Evolutionary conservation across 768 basidiomycete genomes (phyloP).

Genomic region (Russula abietina): DNA sequence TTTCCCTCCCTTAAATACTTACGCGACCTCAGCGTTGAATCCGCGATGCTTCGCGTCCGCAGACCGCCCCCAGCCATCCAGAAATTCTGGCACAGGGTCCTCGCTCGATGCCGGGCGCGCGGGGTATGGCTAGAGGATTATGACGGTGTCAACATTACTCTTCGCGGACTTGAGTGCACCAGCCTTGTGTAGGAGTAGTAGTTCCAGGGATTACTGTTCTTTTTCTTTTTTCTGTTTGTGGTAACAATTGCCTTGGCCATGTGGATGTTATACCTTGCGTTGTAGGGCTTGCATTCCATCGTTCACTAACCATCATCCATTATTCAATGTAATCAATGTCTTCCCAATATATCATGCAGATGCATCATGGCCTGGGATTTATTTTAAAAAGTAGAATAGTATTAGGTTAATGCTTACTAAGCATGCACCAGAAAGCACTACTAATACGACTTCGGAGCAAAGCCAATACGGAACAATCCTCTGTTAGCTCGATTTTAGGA

Average conservation of each 20-base stretch:
- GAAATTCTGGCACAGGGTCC: slow-evolving; percentile 37
- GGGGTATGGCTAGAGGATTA: slow-evolving; percentile 65
- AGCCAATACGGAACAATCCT: background rate
- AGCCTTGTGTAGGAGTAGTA: slow-evolving; percentile 7
- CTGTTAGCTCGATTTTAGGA: background rate
- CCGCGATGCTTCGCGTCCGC: slow-evolving; percentile 47
- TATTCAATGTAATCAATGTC: background rate
- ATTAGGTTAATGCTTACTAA: background rate
- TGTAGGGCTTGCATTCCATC: background rate
- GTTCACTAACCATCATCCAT: background rate
- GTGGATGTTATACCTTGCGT: background rate
- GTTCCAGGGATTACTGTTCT: background rate
- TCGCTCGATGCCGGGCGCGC: slow-evolving; percentile 45
- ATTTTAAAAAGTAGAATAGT: background rate
- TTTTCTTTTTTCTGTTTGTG: background rate
- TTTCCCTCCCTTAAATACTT: slow-evolving; percentile 58
- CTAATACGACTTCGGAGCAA: too few relatives aligned
- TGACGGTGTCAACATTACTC: slow-evolving; percentile 51
- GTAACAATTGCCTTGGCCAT: background rate
- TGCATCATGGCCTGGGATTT: background rate
- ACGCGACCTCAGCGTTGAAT: slow-evolving; percentile 58
- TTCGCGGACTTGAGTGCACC: slow-evolving; percentile 38
- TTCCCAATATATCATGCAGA: background rate
- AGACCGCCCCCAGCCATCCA: slow-evolving; percentile 34
- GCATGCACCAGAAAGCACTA: too few relatives aligned